phyloP scores from a whole-genome alignment of 495 filamentous ascomycete species.

The Xylaria cubensis region DNA sequence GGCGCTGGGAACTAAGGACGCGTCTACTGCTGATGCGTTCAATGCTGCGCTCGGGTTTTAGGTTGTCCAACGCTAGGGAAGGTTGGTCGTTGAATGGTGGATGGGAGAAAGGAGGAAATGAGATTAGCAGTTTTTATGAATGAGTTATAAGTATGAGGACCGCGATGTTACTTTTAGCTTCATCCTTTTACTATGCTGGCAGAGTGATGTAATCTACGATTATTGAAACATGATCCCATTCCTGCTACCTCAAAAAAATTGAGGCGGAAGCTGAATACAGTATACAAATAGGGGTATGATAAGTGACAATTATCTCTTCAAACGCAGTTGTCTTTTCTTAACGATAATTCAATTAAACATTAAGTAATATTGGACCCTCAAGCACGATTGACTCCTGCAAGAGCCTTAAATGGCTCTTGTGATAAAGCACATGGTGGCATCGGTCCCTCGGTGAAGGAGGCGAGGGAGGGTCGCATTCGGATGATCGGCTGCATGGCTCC shows the following conservation, averaged over 20 bases:
- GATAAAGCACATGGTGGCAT: not conserved
- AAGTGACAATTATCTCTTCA: too few relatives aligned
- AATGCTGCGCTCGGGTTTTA: slow-evolving; percentile 48
- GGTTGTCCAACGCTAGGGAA: not conserved
- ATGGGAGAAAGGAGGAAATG: not conserved
- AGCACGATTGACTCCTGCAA: not conserved
- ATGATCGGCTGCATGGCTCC: not conserved
- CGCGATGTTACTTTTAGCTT: too few relatives aligned
- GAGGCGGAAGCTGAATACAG: too few relatives aligned
- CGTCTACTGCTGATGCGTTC: slow-evolving; percentile 45
- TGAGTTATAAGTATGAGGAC: not conserved
- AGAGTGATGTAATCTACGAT: too few relatives aligned
- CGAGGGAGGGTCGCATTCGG: too few relatives aligned
- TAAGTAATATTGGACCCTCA: not conserved
- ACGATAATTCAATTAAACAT: not conserved
- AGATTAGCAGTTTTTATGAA: not conserved
- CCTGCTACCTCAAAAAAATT: too few relatives aligned
- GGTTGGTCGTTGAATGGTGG: not conserved
- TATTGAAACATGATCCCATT: too few relatives aligned
- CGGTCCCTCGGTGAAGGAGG: too few relatives aligned
- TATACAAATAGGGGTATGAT: too few relatives aligned
- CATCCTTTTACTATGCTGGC: too few relatives aligned
- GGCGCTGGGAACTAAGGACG: slow-evolving; percentile 45
- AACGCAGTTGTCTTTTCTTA: too few relatives aligned
- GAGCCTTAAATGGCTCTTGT: not conserved